phyloP scores from a whole-genome alignment of 2,329 filamentous ascomycete genomes.

The Endoconidiophora laricicola region DNA sequence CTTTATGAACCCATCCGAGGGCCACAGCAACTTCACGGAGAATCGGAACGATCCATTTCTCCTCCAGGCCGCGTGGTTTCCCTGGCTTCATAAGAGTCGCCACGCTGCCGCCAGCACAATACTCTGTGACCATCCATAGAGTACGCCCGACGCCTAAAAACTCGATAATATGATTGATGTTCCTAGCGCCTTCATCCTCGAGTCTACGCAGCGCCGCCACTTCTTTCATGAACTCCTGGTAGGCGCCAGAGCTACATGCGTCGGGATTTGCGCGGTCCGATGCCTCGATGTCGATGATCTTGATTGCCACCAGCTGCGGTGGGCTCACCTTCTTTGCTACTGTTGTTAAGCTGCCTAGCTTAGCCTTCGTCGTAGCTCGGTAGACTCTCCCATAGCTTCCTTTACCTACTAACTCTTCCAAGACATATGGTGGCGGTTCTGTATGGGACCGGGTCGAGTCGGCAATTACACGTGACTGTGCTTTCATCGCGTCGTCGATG shows the following conservation, averaged over 20 bases:
- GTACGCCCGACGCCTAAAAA: slow-evolving; percentile 61
- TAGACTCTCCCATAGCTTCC: slow-evolving; percentile 60
- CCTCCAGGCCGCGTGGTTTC: slow-evolving; percentile 45
- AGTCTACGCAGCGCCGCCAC: slow-evolving; percentile 54
- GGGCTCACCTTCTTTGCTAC: slow-evolving; percentile 22
- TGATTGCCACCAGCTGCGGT: slow-evolving; percentile 49
- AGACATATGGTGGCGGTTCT: slow-evolving; percentile 47
- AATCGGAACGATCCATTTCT: slow-evolving; percentile 55
- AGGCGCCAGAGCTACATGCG: slow-evolving; percentile 48
- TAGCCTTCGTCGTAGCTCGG: slow-evolving; percentile 31
- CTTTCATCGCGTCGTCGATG: slow-evolving; percentile 52
- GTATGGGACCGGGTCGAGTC: slow-evolving; percentile 42
- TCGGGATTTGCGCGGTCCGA: slow-evolving; percentile 43
- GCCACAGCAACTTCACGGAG: slow-evolving; percentile 49
- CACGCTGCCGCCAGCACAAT: slow-evolving; percentile 72
- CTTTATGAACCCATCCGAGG: slow-evolving; percentile 49
- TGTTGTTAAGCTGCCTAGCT: not conserved
- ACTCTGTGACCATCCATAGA: slow-evolving; percentile 80
- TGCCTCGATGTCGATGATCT: slow-evolving; percentile 74
- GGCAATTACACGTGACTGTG: slow-evolving; percentile 48
- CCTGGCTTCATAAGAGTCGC: slow-evolving; percentile 56
- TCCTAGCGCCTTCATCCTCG: slow-evolving; percentile 56
- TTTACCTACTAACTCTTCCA: slow-evolving; percentile 58
- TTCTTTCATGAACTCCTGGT: slow-evolving; percentile 53
- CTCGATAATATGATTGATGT: slow-evolving; percentile 69